These are phyloP conservation scores for Rhizopus arrhizus DNA, from an alignment of 371 early-diverging fungal genomes.

Conservation along the genomic window DNA sequence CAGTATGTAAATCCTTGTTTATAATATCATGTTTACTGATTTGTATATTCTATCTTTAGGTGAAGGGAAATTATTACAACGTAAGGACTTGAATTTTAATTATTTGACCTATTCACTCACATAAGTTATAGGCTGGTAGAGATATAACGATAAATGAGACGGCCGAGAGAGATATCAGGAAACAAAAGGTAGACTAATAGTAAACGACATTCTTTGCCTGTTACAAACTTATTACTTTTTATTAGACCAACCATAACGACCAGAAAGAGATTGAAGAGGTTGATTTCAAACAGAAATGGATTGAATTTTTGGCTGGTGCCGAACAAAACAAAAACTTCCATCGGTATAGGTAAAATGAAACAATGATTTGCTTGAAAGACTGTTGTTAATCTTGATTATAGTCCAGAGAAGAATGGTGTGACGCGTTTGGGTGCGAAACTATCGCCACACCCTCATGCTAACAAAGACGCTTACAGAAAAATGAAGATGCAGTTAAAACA, in stretches of 20 bases:
- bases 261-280: constrained; percentile 14
- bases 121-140: too few species aligned
- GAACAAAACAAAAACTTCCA: constrained; percentile 20
- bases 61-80: too few species aligned
- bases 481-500: constrained; percentile 14
- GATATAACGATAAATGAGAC: constrained; percentile 17
- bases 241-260: constrained; percentile 16
- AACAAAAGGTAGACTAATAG: constrained; percentile 27
- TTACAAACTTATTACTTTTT: constrained; percentile 22
- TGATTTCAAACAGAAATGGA: too few species aligned
- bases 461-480: constrained; percentile 13
- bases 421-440: constrained; percentile 15
- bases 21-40: too few species aligned
- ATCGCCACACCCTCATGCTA: constrained; percentile 12
- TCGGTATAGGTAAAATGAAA: constrained; percentile 18
- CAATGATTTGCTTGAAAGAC: constrained; percentile 8
- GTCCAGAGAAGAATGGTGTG: constrained; percentile 22
- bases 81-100: too few species aligned
- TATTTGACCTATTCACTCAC: too few species aligned
- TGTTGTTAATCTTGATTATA: constrained; percentile 18
- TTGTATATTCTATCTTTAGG: too few species aligned
- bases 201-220: constrained; percentile 19
- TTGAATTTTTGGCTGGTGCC: constrained; percentile 18
- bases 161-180: constrained; percentile 18
- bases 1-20: too few species aligned